phyloP scores from a whole-genome alignment of 2,329 filamentous ascomycete genomes.

The Tolypocladium cylindrosporum region DNA sequence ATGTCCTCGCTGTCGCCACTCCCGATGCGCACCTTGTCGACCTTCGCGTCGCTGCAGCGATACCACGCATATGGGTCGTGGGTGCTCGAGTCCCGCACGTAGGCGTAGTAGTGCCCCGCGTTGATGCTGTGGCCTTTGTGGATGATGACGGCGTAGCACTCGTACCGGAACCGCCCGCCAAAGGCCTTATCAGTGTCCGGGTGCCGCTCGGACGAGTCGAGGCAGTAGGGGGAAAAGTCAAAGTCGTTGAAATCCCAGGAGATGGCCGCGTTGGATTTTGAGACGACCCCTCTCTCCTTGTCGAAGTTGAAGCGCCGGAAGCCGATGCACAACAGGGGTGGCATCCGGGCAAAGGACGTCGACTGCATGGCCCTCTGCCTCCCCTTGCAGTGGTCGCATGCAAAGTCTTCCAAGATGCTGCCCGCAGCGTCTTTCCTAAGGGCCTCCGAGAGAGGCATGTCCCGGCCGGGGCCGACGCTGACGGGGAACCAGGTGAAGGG shows the following conservation, averaged over 20 bases:
- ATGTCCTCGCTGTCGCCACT: conserved; percentile 22
- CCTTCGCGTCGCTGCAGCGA: conserved; percentile 34
- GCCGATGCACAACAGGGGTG: conserved; percentile 67
- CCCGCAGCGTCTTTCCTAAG: conserved; percentile 59
- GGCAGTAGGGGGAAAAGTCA: conserved; percentile 37
- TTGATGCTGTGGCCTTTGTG: conserved; percentile 60
- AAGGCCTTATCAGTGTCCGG: conserved; percentile 26
- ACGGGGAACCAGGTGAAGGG: conserved; percentile 45
- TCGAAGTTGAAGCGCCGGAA: conserved; percentile 51
- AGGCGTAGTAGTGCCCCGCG: conserved; percentile 72
- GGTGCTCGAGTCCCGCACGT: conserved; percentile 48
- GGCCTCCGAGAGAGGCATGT: conserved; percentile 46
- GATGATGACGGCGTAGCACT: conserved; percentile 76
- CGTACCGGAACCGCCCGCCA: conserved; percentile 58
- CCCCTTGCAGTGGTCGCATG: conserved; percentile 66
- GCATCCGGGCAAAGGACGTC: conserved; percentile 66
- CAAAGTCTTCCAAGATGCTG: conserved; percentile 57
- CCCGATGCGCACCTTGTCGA: conserved; percentile 32
- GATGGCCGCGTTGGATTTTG: conserved; percentile 62
- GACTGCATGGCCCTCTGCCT: conserved; percentile 59
- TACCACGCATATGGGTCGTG: conserved; percentile 36
- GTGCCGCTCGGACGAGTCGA: conserved; percentile 22
- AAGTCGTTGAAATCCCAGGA: conserved; percentile 68
- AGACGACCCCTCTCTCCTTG: conserved; percentile 21
- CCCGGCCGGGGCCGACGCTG: conserved; percentile 21